A percentile compares a stretch with the other conserved stretches of the same genome.
phyloP scores from a whole-genome alignment of 2,329 filamentous ascomycete genomes.

The Graphiopsis chlorocephala region DNA sequence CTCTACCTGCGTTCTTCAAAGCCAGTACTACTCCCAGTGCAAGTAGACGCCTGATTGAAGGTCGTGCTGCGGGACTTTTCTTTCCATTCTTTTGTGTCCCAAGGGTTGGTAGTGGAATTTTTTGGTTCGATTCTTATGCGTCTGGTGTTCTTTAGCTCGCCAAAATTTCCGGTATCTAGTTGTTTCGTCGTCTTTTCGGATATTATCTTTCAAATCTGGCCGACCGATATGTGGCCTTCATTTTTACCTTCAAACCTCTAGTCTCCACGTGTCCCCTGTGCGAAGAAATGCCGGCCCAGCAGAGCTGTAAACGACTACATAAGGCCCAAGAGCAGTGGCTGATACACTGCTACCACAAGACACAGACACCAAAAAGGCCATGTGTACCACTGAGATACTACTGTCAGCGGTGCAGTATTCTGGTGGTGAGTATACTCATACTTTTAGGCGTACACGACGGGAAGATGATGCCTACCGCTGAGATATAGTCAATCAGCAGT shows the following conservation, averaged over 20 bases:
- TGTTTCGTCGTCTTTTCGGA: background rate
- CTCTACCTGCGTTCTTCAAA: constrained; percentile 22
- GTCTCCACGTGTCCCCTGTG: background rate
- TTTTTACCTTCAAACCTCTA: background rate
- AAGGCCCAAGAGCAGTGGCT: background rate
- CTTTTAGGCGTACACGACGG: background rate
- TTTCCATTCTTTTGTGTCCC: background rate
- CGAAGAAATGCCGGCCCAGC: background rate
- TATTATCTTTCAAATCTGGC: background rate
- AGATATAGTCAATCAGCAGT: background rate
- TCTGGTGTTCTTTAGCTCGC: background rate
- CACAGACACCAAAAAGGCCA: background rate
- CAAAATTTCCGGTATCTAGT: background rate
- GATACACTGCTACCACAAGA: background rate
- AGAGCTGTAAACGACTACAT: background rate
- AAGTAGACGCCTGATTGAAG: background rate
- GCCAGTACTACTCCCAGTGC: constrained; percentile 28
- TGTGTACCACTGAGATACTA: background rate
- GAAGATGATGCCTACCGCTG: background rate
- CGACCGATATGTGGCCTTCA: background rate
- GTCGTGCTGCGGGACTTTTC: background rate
- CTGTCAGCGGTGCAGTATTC: background rate
- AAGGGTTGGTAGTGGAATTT: background rate
- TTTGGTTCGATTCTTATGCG: background rate
- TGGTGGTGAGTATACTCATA: background rate